Evolutionary conservation across 768 basidiomycete genomes (phyloP), one percentile per base, ranked within the genome.

Genomic region (Lactarius quietus): DNA sequence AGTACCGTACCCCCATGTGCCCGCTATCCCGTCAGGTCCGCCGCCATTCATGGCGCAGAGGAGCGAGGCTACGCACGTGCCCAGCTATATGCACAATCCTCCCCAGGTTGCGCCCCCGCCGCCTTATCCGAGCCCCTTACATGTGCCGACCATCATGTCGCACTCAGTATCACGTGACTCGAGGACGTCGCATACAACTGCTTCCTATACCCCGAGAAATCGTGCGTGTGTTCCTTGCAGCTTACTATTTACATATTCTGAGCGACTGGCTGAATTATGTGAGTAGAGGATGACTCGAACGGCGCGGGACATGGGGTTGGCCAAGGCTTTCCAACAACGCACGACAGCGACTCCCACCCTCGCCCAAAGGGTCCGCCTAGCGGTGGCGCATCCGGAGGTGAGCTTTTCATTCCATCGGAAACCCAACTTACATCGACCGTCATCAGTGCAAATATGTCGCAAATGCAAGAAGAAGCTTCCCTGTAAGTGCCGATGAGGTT

Each of bases 291-390:
- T 1, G n/a, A 12, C 36, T 48, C 31, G 18, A 2, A 5, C 4
- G 23, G 28, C 3, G 39, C 9, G 26, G 26, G 23, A 23, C 2
- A 18, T 33, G 43, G 3, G n/a, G 43, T 43, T 43, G 43, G 10
- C n/a, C 43, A 45, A 26, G 6, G 14, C 48, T 5, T 14, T 48
- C 23, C 23, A 12, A 5, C 5, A 3, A 15, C 4, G 6, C 3
- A 14, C 23, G 2, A 15, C 26, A 7, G 6, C 3, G 9, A 26
- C 12, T n/a, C n/a, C n/a, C n/a, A n/a, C n/a, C 0, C 3, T 0
- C 48, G 12, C 6, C 12, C 48, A 17, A 51, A 51, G 26, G 23
- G 23, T 7, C 26, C 23, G 0, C 48, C 48, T 3, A 28, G 0
- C 45, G 5, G 45, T 14, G 10, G 10, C 23, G n/a, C 10, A 0